Evolutionary conservation across 2,329 filamentous ascomycete genomes (phyloP).

Genomic region (Chaetomiaceae sp.): DNA sequence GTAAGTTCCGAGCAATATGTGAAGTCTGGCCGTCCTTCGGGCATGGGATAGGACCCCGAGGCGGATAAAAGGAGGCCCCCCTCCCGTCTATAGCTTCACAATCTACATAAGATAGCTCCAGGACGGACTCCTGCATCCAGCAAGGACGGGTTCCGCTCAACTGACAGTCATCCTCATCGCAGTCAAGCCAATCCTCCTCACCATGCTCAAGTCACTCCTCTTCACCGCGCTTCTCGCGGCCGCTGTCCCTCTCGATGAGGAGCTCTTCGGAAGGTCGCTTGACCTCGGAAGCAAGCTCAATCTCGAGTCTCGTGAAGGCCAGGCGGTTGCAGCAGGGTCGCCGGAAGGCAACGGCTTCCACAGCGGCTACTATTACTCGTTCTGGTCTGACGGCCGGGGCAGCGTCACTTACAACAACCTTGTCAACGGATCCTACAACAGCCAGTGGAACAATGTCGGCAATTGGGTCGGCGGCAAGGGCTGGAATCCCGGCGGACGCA

Average conservation of each 20-base stretch:
- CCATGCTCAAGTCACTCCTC: background rate
- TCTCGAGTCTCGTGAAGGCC: background rate
- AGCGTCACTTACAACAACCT: conserved; percentile 4
- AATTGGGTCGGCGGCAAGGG: conserved; percentile 1
- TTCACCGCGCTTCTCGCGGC: background rate
- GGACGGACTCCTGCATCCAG: too few species aligned
- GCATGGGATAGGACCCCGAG: too few species aligned
- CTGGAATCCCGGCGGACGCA: background rate
- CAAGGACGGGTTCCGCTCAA: too few species aligned
- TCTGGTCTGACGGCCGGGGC: background rate
- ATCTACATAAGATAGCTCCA: too few species aligned
- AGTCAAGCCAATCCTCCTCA: too few species aligned
- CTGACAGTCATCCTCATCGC: too few species aligned
- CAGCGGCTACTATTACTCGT: conserved; percentile 1
- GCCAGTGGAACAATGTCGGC: conserved; percentile 1
- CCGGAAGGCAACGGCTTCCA: conserved; percentile 3
- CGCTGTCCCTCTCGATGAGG: background rate
- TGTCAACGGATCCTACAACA: background rate
- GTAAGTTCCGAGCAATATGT: too few species aligned
- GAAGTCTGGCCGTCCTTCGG: too few species aligned
- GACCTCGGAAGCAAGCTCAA: background rate
- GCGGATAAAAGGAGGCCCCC: too few species aligned
- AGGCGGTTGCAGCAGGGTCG: background rate
- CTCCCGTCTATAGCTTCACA: too few species aligned
- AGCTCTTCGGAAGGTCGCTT: background rate